phyloP scores from a whole-genome alignment of 495 filamentous ascomycete genomes.

The Wilcoxina mikolae region DNA sequence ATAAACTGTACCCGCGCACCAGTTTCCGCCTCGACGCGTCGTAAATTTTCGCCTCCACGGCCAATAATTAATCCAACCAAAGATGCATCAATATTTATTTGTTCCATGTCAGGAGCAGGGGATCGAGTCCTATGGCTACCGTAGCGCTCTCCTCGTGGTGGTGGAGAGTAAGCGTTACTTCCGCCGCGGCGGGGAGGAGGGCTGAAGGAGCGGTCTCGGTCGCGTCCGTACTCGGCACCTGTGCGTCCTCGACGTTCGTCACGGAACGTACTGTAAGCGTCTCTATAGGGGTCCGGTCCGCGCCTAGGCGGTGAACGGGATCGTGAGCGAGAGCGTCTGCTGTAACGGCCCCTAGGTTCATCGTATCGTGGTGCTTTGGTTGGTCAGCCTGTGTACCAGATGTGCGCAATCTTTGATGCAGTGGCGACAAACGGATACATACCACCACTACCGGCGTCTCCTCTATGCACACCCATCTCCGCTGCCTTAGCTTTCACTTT shows the following conservation, averaged over 20 bases:
- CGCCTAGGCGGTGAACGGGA: conserved; percentile 51
- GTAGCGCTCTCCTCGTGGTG: conserved; percentile 29
- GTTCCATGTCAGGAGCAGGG: conserved; percentile 51
- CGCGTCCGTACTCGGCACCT: conserved; percentile 36
- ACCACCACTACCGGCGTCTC: not conserved
- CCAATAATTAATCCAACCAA: conserved; percentile 76
- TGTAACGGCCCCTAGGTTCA: conserved; percentile 27
- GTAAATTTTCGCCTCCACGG: conserved; percentile 64
- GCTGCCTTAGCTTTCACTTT: conserved; percentile 56
- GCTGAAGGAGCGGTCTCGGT: conserved; percentile 47
- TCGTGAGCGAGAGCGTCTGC: conserved; percentile 45
- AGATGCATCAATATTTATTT: conserved; percentile 58
- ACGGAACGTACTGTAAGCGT: conserved; percentile 43
- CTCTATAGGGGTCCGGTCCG: conserved; percentile 30
- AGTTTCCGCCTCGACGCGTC: conserved; percentile 60
- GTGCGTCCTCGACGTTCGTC: conserved; percentile 58
- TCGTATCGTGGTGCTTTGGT: conserved; percentile 26
- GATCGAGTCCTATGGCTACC: conserved; percentile 38
- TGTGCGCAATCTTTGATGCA: not conserved
- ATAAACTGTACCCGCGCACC: conserved; percentile 68
- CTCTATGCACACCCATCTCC: conserved; percentile 44
- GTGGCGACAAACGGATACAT: not conserved
- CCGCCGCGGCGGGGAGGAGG: conserved; percentile 34
- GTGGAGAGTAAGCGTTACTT: conserved; percentile 28
- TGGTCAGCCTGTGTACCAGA: not conserved